Percentiles rank a stretch among this genome's conserved stretches.
Conservation (phyloP, 208 protist genomes). For the Wallacemonas sp. region DNA sequence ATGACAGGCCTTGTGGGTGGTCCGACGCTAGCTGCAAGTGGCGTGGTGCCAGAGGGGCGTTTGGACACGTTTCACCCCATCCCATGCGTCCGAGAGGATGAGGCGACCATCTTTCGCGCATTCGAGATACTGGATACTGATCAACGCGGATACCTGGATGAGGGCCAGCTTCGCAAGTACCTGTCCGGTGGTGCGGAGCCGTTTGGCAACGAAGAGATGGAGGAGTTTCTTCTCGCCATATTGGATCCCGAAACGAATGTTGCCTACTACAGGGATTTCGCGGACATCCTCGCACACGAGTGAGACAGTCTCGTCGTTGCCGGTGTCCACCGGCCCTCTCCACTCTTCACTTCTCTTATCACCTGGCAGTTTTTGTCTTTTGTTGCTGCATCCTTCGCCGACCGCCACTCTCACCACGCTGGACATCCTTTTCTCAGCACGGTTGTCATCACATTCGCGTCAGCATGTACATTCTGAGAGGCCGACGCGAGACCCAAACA, state of each 20-base stretch:
- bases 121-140: slow-evolving; percentile 67
- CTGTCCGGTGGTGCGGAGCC: slow-evolving; percentile 56
- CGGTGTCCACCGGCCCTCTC: background rate
- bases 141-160: slow-evolving; percentile 65
- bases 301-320: slow-evolving; percentile 26
- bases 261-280: slow-evolving; percentile 84
- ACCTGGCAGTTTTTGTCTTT: too few species aligned
- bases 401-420: too few species aligned
- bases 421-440: too few species aligned
- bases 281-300: slow-evolving; percentile 68
- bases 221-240: slow-evolving; percentile 76
- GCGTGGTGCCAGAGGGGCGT: slow-evolving; percentile 9
- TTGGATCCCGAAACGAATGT: slow-evolving; percentile 67
- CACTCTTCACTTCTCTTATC: too few species aligned
- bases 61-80: slow-evolving; percentile 12
- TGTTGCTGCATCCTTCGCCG: too few species aligned
- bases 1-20: slow-evolving; percentile 67
- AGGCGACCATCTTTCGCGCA: slow-evolving; percentile 62
- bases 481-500: too few species aligned
- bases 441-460: too few species aligned
- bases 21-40: slow-evolving; percentile 21
- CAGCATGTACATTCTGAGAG: too few species aligned
- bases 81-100: slow-evolving; percentile 45
- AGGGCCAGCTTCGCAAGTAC: slow-evolving; percentile 51
- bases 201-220: slow-evolving; percentile 73